phyloP scores from a whole-genome alignment of 1,284 basidiomycete genomes.

The Trichosporon sp. region DNA sequence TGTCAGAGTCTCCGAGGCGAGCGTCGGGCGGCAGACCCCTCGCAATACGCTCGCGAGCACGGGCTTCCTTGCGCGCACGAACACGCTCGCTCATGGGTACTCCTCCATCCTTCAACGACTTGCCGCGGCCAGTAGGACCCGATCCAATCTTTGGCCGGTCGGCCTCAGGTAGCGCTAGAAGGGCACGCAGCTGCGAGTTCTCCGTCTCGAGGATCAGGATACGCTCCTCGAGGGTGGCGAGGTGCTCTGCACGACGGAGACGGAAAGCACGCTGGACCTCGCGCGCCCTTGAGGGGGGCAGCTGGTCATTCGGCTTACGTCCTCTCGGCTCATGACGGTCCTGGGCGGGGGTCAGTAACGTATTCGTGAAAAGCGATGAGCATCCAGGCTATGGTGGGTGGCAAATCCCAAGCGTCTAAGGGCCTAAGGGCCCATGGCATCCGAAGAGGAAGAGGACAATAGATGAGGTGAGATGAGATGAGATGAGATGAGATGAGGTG shows the following conservation, averaged over 20 bases:
- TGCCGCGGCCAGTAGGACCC: constrained; percentile 57
- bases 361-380: constrained; percentile 3
- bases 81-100: constrained; percentile 57
- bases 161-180: constrained; percentile 70
- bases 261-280: constrained; percentile 92
- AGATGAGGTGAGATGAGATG: neutral
- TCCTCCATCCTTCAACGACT: constrained; percentile 55
- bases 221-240: constrained; percentile 78
- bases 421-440: neutral
- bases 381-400: neutral
- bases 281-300: constrained; percentile 85
- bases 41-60: constrained; percentile 46
- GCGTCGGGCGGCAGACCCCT: constrained; percentile 37
- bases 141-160: constrained; percentile 54
- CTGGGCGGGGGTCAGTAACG: constrained; percentile 29
- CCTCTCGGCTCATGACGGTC: constrained; percentile 64
- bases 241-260: constrained; percentile 82
- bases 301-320: constrained; percentile 85
- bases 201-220: constrained; percentile 82
- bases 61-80: constrained; percentile 53
- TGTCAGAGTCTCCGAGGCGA: constrained; percentile 29
- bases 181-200: constrained; percentile 73
- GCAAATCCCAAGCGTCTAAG: neutral
- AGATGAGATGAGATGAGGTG: neutral
- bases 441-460: neutral